A percentile compares a stretch with the other conserved stretches of the same genome.
Evolutionary conservation across 2,329 filamentous ascomycete species (phyloP).

Genomic region (Triangularia verruculosa): DNA sequence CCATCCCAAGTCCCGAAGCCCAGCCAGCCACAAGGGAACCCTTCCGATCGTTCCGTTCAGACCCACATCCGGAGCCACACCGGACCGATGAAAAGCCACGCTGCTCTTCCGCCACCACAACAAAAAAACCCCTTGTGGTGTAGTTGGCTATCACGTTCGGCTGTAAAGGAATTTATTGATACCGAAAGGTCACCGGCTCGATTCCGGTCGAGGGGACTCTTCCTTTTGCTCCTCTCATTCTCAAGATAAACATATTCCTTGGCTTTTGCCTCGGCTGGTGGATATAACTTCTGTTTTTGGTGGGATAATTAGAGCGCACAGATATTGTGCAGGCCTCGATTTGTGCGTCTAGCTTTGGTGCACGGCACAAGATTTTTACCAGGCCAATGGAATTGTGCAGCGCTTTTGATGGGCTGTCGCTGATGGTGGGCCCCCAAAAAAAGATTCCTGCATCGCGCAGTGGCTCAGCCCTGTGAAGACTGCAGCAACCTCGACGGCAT

Average conservation of each 20-base stretch:
- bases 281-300: too few species aligned
- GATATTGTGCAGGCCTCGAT: too few species aligned
- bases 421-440: neutral
- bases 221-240: neutral
- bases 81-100: neutral
- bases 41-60: neutral
- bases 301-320: too few species aligned
- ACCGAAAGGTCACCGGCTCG: constrained; percentile 19
- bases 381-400: neutral
- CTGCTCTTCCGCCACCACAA: neutral
- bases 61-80: neutral
- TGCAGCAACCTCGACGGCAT: neutral
- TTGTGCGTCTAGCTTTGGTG: neutral
- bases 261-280: too few species aligned
- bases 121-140: constrained; percentile 15
- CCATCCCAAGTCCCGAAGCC: neutral
- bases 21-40: neutral
- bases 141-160: constrained; percentile 21
- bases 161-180: constrained; percentile 16
- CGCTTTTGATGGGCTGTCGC: neutral
- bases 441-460: neutral
- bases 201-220: constrained; percentile 18
- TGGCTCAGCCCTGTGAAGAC: too few species aligned
- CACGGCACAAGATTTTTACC: neutral
- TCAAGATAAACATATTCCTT: too few species aligned